Evolutionary conservation across 768 basidiomycete genomes (phyloP).

Genomic region (Leccinum pellstonianum): DNA sequence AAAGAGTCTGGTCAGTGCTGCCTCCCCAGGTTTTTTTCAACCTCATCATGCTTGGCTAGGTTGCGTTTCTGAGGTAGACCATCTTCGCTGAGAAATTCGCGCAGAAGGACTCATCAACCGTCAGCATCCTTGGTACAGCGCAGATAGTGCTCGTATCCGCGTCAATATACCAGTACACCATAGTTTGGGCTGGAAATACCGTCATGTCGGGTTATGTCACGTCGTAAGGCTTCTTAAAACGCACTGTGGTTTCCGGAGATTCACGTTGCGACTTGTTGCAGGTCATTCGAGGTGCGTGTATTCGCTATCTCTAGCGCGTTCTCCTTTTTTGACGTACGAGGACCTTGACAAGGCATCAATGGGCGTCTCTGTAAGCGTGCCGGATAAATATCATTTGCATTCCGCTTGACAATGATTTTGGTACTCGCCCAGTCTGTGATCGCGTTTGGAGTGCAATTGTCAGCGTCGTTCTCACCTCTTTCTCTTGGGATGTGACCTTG

Average conservation of each 20-base stretch:
- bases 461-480: conserved; percentile 4
- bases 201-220: conserved; percentile 29
- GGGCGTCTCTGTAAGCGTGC: conserved; percentile 31
- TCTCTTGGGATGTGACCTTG: not conserved
- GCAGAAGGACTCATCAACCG: conserved; percentile 2
- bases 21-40: not conserved
- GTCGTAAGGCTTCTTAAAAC: conserved; percentile 15
- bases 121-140: conserved; percentile 27
- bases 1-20: conserved; percentile 32
- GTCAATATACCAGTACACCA: conserved; percentile 34
- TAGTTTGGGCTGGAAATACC: conserved; percentile 27
- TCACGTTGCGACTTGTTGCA: conserved; percentile 6
- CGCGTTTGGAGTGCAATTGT: conserved; percentile 38
- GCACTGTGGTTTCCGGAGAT: not conserved
- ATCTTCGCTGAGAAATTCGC: not conserved
- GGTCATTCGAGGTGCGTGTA: conserved; percentile 26
- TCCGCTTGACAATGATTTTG: not conserved
- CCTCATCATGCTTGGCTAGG: conserved; percentile 14
- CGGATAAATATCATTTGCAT: not conserved
- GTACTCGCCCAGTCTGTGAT: conserved; percentile 28
- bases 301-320: not conserved
- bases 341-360: conserved; percentile 32
- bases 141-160: conserved; percentile 31
- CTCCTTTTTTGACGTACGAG: not conserved
- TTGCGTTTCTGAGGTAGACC: conserved; percentile 29